Evolutionary conservation across 306 rosid species (phyloP), one percentile per base, ranked within the genome.

Genomic region (Hippophae rhamnoides): DNA sequence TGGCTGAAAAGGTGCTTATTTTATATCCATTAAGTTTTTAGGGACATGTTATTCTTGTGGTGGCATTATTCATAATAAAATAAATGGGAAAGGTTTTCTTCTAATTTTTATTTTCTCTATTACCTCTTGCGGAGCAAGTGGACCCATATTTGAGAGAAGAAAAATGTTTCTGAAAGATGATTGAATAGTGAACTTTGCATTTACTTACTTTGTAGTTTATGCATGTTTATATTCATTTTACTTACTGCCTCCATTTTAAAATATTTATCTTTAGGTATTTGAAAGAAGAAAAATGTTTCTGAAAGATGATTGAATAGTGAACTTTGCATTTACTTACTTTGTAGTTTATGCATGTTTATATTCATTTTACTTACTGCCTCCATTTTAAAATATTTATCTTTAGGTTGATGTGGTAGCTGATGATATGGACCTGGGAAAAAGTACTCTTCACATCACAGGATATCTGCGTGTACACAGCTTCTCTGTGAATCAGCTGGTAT

Each of bases 381-480:
- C 57, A 13, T 57, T 62, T 25, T 59, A 51, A 49, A 42, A 44
- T 65, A 9, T 41, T 69, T 58, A 52, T 14, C n/a, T 41, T 2
- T 76, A 92, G 99, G 89, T 84, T 65, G 88, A 86, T 65, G 53
- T 72, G 61, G 63, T 73, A 40, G 68, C 66, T 41, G 84, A 69
- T 69, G 69, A 79, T 65, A 71, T 51, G 43, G 65, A 70, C 64
- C 56, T 73, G 5, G 93, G 71, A 66, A 83, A 72, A 61, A 75
- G 88, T 59, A 92, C 81, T 52, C 83, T 92, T 63, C 65, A 83
- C 65, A 84, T 92, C 72, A 83, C 90, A 18, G 96, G 99, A 49
- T 92, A 85, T 72, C 64, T 92, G 47, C 88, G 84, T 51, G 77
- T 76, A 69, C 78, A 54, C 65, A 82, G 52, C 80, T 84, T 92